Evolutionary conservation across 192 early-diverging fungal species (phyloP), one percentile per base, ranked within the genome.

Genomic region (Coemansia sp.): DNA sequence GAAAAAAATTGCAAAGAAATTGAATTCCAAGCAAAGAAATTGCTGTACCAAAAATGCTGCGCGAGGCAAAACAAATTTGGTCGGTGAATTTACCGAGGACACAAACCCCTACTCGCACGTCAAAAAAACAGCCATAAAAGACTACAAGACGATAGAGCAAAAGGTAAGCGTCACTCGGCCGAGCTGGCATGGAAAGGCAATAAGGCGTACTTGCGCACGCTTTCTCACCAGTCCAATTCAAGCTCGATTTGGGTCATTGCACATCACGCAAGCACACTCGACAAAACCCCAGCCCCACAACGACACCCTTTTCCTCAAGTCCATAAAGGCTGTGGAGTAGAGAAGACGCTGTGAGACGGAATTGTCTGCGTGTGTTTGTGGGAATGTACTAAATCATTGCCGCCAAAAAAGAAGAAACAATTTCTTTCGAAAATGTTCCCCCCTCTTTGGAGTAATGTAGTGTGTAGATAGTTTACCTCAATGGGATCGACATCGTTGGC

Each of bases 401-500:
- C 63, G 11, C 37, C 33, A 38, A 11, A 32, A 17, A 7, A 52
- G 14, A 26, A 26, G 26, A 26, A 26, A 26, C 26, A 26, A 32
- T 19, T 53, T 44, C 23, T 37, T 30, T 30, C 4, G 16, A 33
- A 38, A 38, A 6, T 30, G 52, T 16, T 26, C 52, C 11, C 13
- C 5, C 26, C 26, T 26, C 26, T 26, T 26, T 26, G 26, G 30
- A 14, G 4, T 13, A 7, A 5, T 8, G 28, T 32, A 49, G 35
- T 17, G 50, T 39, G 14, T 4, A 28, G 60, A 67, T 65, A 37
- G 14, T 57, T 76, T 82, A 85, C 80, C 82, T 99, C 98, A 85
- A 99, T 97, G 70, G 98, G 98, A 88, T 99, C 96, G 78, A 99
- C 96, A 84, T 99, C 96, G 78, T 98, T 89, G 76, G 98, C 98